Conservation (phyloP, 2,329 filamentous ascomycete genomes). For the Verticillium klebahnii region DNA sequence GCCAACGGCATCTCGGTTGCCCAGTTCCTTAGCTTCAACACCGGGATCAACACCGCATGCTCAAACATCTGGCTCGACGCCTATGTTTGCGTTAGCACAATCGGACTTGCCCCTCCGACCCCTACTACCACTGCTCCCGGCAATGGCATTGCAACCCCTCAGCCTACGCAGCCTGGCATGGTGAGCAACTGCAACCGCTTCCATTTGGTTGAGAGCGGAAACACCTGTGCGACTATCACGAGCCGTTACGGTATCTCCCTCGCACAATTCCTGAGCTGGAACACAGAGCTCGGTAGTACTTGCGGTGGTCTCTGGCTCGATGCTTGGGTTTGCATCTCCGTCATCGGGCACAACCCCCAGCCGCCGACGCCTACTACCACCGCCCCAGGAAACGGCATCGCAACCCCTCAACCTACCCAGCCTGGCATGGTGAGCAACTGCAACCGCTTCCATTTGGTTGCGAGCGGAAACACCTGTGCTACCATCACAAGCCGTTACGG, state of each 20-base stretch:
- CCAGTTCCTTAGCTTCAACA: constrained; percentile 20
- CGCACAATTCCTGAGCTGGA: constrained; percentile 14
- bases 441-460: constrained; percentile 20
- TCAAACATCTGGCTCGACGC: constrained; percentile 5
- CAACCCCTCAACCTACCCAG: constrained; percentile 3
- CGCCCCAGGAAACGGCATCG: constrained; percentile 9
- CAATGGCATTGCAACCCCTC: constrained; percentile 8
- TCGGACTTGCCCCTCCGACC: not conserved
- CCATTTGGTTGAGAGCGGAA: constrained; percentile 6
- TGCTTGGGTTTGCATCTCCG: constrained; percentile 9
- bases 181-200: constrained; percentile 15
- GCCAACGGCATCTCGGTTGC: constrained; percentile 15
- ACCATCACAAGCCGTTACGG: constrained; percentile 16
- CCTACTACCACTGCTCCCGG: not conserved
- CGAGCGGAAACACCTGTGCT: constrained; percentile 16
- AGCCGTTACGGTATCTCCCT: constrained; percentile 6
- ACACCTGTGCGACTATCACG: constrained; percentile 8
- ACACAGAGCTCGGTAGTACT: constrained; percentile 5
- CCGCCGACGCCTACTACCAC: constrained; percentile 7
- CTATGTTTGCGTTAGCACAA: constrained; percentile 10
- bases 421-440: constrained; percentile 16
- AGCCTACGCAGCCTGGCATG: constrained; percentile 11
- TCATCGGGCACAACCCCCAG: constrained; percentile 4
- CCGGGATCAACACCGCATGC: constrained; percentile 8
- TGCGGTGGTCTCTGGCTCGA: constrained; percentile 11